Conservation (phyloP, 2,329 filamentous ascomycete genomes). For the Pseudocercospora fuligena region DNA sequence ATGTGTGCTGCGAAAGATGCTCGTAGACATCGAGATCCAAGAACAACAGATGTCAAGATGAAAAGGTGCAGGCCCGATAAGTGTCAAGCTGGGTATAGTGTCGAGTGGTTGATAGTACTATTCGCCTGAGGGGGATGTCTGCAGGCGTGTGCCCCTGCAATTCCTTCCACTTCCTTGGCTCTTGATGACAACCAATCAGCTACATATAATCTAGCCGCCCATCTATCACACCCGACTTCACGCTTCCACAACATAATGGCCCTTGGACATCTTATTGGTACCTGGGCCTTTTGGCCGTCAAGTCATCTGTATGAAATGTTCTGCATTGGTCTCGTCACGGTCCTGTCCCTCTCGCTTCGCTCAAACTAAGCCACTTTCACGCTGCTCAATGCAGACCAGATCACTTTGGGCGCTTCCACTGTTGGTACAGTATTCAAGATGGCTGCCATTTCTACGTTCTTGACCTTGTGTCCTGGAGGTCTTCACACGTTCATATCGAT, state of each 20-base stretch:
- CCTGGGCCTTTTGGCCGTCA: background rate
- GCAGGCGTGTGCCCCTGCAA: background rate
- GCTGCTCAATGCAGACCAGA: background rate
- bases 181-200: constrained; percentile 15
- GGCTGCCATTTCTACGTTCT: constrained; percentile 1
- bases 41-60: background rate
- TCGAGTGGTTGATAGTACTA: background rate
- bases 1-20: background rate
- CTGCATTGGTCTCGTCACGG: constrained; percentile 4
- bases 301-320: constrained; percentile 1
- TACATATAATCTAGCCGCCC: constrained; percentile 15
- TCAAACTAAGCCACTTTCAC: background rate
- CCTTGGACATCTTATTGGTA: constrained; percentile 16
- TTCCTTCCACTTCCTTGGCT: background rate
- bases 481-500: background rate
- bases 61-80: too few species aligned
- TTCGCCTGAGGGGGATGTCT: background rate
- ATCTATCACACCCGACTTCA: constrained; percentile 19
- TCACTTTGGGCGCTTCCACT: constrained; percentile 10
- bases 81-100: too few species aligned
- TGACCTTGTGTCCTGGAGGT: background rate
- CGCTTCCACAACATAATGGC: constrained; percentile 17
- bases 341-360: background rate
- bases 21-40: background rate
- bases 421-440: constrained; percentile 5